A percentile compares a stretch with the other conserved stretches of the same genome.
Evolutionary conservation across 2,329 filamentous ascomycete genomes (phyloP).

Genomic region (Emmonsia crescens): DNA sequence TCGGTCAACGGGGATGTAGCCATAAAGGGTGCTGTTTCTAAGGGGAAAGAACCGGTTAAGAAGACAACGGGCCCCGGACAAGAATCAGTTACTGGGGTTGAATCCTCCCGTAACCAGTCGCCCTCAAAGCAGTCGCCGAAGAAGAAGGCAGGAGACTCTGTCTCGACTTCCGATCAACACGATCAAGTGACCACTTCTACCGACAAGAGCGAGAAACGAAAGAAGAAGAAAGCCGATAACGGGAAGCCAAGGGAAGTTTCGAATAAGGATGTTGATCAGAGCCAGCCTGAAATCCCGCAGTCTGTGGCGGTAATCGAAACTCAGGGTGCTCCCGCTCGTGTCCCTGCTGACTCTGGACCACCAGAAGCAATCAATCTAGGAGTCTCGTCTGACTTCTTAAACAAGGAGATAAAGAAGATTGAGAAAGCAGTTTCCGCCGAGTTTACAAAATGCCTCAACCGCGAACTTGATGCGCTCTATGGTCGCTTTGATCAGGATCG

Average conservation of each 20-base stretch:
- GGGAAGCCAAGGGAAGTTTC: conserved; percentile 36
- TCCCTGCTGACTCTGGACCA: background rate
- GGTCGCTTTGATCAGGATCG: conserved; percentile 59
- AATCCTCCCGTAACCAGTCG: conserved; percentile 23
- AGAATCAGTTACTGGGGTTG: conserved; percentile 17
- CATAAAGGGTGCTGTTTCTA: background rate
- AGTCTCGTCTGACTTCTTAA: conserved; percentile 45
- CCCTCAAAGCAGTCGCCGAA: conserved; percentile 28
- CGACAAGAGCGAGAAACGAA: conserved; percentile 59
- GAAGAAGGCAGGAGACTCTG: conserved; percentile 30
- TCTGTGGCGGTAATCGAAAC: background rate
- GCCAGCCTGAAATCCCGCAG: background rate
- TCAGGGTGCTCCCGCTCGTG: background rate
- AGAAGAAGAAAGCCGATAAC: conserved; percentile 49
- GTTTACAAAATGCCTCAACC: conserved; percentile 37
- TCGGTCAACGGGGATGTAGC: conserved; percentile 35
- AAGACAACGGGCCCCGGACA: conserved; percentile 25
- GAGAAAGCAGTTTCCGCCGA: conserved; percentile 38
- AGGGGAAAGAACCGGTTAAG: conserved; percentile 30
- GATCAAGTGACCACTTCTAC: conserved; percentile 17
- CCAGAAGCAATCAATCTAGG: background rate
- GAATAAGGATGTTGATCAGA: conserved; percentile 6
- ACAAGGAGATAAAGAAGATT: conserved; percentile 50
- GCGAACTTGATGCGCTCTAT: conserved; percentile 47
- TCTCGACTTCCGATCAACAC: conserved; percentile 18